Conservation (phyloP, 805 yeast species). For the Diddensiella transvaalensis region DNA sequence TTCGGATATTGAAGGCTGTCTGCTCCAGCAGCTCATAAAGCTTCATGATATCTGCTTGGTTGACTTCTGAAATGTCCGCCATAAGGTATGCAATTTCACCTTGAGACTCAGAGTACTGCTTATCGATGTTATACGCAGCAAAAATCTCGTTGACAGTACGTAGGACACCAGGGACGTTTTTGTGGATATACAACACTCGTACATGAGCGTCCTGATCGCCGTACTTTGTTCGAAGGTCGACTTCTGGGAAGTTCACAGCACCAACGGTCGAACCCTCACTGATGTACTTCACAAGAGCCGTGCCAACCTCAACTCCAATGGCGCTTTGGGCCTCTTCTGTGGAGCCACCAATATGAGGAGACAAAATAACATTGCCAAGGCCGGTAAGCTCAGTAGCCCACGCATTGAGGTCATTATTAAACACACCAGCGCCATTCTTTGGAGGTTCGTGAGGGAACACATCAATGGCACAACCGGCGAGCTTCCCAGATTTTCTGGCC, state of each 20-base stretch:
- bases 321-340: slow-evolving; percentile 99
- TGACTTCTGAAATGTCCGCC: slow-evolving; percentile 93
- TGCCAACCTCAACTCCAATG: slow-evolving; percentile 92
- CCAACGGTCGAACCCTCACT: slow-evolving; percentile 95
- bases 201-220: slow-evolving; percentile 79
- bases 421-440: slow-evolving; percentile 83
- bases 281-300: slow-evolving; percentile 82
- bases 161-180: slow-evolving; percentile 98
- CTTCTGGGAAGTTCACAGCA: slow-evolving; percentile 99
- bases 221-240: slow-evolving; percentile 80
- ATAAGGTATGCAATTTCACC: slow-evolving; percentile 95
- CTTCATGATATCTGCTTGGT: slow-evolving; percentile 73
- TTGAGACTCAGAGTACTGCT: slow-evolving; percentile 95
- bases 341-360: slow-evolving; percentile 99
- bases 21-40: slow-evolving; percentile 81
- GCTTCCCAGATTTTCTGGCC: slow-evolving; percentile 88
- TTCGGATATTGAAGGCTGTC: slow-evolving; percentile 86
- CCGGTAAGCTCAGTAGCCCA: slow-evolving; percentile 82
- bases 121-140: slow-evolving; percentile 92
- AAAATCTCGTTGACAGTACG: slow-evolving; percentile 94
- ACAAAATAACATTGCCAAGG: slow-evolving; percentile 81
- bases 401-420: slow-evolving; percentile 65
- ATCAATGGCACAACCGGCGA: slow-evolving; percentile 96
- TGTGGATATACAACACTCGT: slow-evolving; percentile 93
- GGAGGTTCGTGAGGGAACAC: slow-evolving; percentile 98